Base-by-base conservation (phyloP, 2,329 filamentous ascomycete species). In the Aspergillus sp. region DNA sequence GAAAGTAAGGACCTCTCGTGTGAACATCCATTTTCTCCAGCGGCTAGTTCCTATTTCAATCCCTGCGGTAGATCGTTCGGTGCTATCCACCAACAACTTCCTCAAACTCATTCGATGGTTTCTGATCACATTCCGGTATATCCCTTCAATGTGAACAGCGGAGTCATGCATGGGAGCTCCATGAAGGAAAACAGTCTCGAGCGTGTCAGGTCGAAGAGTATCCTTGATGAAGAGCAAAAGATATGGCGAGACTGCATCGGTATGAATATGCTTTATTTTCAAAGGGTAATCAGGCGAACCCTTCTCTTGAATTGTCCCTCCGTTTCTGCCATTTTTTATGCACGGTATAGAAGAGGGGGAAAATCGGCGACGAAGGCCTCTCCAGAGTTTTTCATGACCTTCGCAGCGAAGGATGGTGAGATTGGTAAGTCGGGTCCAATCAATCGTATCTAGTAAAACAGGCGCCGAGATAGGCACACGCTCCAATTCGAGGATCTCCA, bases 171-270 rank as follows among this genome's bases (percentile, higher is more conserved):
- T 70, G 58, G 81, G 72, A 65, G 82, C 69, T 77, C 93, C 89
- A 71, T 93, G 89, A 49, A 95, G 74, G 69, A 92, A 92, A 9
- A 95, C 79, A 8, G 86, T 86, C 72, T 95, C 89, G n/a, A 95
- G 78, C 27, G 85, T 89, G 70, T 95, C 90, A 1, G 90, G 90
- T 19, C 87, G 87, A 39, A 95, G 79, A 0, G 89, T 88, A 60
- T 93, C 89, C 65, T 88, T 90, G 61, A 95, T 79, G 68, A 95
- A 93, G 1, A 81, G 80, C 54, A 95, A 85, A 15, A 95, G 76
- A 22, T 87, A 80, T 7, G 83, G 78, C 1, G 89, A 89, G 2
- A 89, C 87, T 12, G 81, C 82, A 72, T 95, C 89, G 1, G 89
- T 91, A 67, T 93, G 89, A 13, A 95, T 82, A 62, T 87, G 84